Evolutionary conservation across 2,329 filamentous ascomycete species (phyloP), one percentile per base, ranked within the genome.

Genomic region (Trichoderma arundinaceum): DNA sequence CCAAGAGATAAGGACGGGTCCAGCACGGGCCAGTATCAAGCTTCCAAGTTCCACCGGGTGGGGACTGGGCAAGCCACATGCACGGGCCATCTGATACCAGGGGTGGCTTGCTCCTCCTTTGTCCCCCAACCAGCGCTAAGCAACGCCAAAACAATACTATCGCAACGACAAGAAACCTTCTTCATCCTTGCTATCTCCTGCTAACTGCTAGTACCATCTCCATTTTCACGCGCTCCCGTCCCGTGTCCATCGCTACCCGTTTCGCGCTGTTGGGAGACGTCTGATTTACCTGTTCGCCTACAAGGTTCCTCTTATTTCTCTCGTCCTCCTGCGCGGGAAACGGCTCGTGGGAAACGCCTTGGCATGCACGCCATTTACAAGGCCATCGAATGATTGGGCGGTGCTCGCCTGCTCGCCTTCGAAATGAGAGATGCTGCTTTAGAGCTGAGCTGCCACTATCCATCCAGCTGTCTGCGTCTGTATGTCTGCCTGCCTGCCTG

Each of bases 1-100:
- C 63, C 60, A 63, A 65, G 56, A 65, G 63, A 65, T 65, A 65
- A 65, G 56, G 54, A 46, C 17, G 48, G 63, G 49, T 7, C 56
- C n/a, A 9, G 54, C 63, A 65, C 56, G 56, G 63, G 32, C 56
- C 63, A 54, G 35, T 60, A 43, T 58, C 28, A 44, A 53, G 54
- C 60, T 54, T 53, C 39, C 38, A 35, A 10, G 49, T 13, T 39
- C 49, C 39, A n/a, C 28, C 4, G 2, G 1, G 39, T 35, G 49
- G 60, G 9, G 12, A 15, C 15, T 5, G 15, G 63, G 39, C 63
- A 65, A 65, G 63, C 63, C 63, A 60, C 63, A 65, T 15, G 60
- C 60, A 54, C 60, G 49, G 39, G 39, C 49, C 60, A 54, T 4
- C 22, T 12, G 32, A 54, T 32, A 54, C 39, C 60, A 53, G 39